Percentiles rank a stretch among this genome's conserved stretches.
Conservation (phyloP, 2,329 filamentous ascomycete genomes). For the Ceratocystis cubensis region DNA sequence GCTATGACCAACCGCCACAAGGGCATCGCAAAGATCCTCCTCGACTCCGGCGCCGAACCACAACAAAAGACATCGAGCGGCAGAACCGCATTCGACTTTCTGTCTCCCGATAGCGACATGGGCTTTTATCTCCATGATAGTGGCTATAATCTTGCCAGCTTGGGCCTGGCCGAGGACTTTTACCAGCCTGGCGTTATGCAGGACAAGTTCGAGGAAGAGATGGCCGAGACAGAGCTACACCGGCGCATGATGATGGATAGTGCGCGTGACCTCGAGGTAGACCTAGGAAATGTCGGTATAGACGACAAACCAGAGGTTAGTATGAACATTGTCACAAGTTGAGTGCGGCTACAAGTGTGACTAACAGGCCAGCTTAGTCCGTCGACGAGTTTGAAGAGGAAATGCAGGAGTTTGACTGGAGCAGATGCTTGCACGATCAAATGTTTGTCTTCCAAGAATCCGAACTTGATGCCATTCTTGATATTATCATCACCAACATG, state of each 20-base stretch:
- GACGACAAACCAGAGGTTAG: constrained; percentile 86
- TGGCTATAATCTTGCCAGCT: constrained; percentile 55
- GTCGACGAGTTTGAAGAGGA: constrained; percentile 69
- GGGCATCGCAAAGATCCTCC: constrained; percentile 78
- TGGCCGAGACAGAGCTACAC: constrained; percentile 92
- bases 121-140: constrained; percentile 90
- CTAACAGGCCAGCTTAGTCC: constrained; percentile 32
- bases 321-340: background rate
- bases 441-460: constrained; percentile 99
- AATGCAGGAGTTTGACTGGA: constrained; percentile 91
- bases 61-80: constrained; percentile 92
- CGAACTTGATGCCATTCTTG: constrained; percentile 80
- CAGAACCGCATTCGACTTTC: constrained; percentile 89
- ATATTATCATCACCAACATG: constrained; percentile 97
- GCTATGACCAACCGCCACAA: constrained; percentile 98
- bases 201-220: constrained; percentile 89
- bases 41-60: constrained; percentile 89
- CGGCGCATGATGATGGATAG: constrained; percentile 99
- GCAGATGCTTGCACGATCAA: constrained; percentile 84
- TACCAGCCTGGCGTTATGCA: constrained; percentile 87
- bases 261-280: constrained; percentile 89
- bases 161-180: constrained; percentile 81
- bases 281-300: constrained; percentile 86
- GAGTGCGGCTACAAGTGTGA: background rate
- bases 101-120: constrained; percentile 89